phyloP scores from a whole-genome alignment of 805 yeast genomes.

The Sporopachydermia lactativora region DNA sequence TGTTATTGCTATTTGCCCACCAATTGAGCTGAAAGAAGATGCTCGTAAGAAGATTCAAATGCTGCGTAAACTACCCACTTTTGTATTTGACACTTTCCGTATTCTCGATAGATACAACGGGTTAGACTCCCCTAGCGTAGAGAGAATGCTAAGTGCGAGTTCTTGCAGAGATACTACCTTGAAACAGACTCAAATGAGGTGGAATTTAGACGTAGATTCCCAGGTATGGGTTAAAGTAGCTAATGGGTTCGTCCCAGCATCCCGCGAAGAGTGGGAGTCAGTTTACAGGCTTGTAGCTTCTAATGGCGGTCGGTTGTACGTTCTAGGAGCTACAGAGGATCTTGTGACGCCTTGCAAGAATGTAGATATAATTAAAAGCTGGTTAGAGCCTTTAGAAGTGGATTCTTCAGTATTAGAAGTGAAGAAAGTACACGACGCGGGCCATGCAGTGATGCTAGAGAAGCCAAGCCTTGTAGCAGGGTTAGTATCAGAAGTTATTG shows the following conservation, averaged over 20 bases:
- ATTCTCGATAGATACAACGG: slow-evolving; percentile 51
- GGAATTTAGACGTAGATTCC: slow-evolving; percentile 56
- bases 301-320: slow-evolving; percentile 30
- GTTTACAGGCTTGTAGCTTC: slow-evolving; percentile 21
- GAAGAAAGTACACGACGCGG: slow-evolving; percentile 28
- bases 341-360: slow-evolving; percentile 33
- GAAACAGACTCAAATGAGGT: slow-evolving; percentile 45
- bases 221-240: slow-evolving; percentile 38
- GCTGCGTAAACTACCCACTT: slow-evolving; percentile 16
- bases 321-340: slow-evolving; percentile 49
- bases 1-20: slow-evolving; percentile 21
- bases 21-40: slow-evolving; percentile 12
- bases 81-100: slow-evolving; percentile 40
- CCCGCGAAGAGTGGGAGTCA: slow-evolving; percentile 30
- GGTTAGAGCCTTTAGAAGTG: slow-evolving; percentile 18
- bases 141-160: slow-evolving; percentile 31
- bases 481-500: slow-evolving; percentile 40
- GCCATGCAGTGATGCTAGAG: slow-evolving; percentile 51
- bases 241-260: slow-evolving; percentile 32
- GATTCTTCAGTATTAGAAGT: slow-evolving; percentile 24
- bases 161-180: slow-evolving; percentile 21
- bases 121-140: slow-evolving; percentile 43
- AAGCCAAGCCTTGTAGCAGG: slow-evolving; percentile 55
- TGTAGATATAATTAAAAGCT: slow-evolving; percentile 19
- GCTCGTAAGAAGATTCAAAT: slow-evolving; percentile 2